Conservation (phyloP, 768 basidiomycete genomes). For the Podaxis sp. region DNA sequence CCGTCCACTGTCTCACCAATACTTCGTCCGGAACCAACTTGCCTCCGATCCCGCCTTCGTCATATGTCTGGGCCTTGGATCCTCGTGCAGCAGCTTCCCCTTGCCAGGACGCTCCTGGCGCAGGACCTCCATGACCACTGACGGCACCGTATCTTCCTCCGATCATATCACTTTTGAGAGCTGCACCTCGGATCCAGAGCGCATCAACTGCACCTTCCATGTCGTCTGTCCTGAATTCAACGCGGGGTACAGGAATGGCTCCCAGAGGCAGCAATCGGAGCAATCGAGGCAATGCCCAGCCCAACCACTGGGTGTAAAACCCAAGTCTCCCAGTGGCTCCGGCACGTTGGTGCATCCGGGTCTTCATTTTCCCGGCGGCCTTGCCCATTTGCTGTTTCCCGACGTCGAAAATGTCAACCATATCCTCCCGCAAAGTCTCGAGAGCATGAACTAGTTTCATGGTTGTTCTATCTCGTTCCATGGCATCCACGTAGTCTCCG, state of each 20-base stretch:
- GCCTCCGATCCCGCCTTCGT: slow-evolving; percentile 20
- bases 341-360: slow-evolving; percentile 8
- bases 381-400: slow-evolving; percentile 1
- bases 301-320: slow-evolving; percentile 25
- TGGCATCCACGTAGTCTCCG: slow-evolving; percentile 20
- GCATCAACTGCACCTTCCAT: slow-evolving; percentile 32
- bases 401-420: not conserved
- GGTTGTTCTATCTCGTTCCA: slow-evolving; percentile 25
- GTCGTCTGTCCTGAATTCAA: slow-evolving; percentile 35
- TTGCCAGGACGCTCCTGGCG: slow-evolving; percentile 9
- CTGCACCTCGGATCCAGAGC: slow-evolving; percentile 27
- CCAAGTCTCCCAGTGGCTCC: slow-evolving; percentile 19
- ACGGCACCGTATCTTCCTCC: not conserved
- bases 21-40: slow-evolving; percentile 36
- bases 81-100: not conserved
- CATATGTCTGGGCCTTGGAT: not conserved
- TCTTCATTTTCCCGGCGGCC: slow-evolving; percentile 1
- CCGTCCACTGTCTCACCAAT: slow-evolving; percentile 34
- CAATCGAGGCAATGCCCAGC: slow-evolving; percentile 34
- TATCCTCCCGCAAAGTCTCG: slow-evolving; percentile 16
- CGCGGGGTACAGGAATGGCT: slow-evolving; percentile 34
- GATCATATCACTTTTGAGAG: not conserved
- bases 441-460: slow-evolving; percentile 24
- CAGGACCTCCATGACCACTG: slow-evolving; percentile 14
- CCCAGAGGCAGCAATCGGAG: slow-evolving; percentile 27